Conservation (phyloP, 2,329 filamentous ascomycete species). For the Colletotrichum tropicale region DNA sequence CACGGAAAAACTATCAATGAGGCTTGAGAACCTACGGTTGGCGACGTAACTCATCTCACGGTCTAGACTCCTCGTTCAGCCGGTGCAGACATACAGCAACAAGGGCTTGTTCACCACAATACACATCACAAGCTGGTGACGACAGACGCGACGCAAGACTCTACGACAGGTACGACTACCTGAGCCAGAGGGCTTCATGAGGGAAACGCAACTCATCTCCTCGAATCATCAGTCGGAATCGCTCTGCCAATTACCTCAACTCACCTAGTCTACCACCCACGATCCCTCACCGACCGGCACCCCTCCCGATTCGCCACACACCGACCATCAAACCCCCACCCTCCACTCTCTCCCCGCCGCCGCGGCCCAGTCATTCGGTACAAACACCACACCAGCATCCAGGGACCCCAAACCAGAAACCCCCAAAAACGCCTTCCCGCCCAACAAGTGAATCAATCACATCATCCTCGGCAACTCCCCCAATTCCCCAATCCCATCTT, state of each 20-base stretch:
- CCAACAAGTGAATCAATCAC: neutral
- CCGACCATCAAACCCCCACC: neutral
- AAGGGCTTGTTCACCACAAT: neutral
- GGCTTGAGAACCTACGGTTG: accelerated
- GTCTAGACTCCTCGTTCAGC: neutral
- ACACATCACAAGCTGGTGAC: neutral
- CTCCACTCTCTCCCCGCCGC: neutral
- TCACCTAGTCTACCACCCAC: neutral
- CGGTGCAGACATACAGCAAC: neutral
- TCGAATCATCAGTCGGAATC: neutral
- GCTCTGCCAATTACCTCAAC: neutral
- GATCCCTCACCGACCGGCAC: neutral
- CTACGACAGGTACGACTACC: accelerated
- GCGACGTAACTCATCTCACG: neutral
- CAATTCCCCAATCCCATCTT: neutral
- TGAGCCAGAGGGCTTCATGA: neutral
- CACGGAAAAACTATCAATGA: accelerated
- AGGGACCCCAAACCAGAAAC: neutral
- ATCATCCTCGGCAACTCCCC: neutral
- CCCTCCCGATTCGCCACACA: neutral
- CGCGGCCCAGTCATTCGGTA: neutral
- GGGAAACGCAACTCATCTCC: neutral
- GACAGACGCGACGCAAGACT: accelerated
- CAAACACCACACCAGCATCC: neutral
- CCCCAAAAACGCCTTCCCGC: neutral